Conservation (phyloP, 2,329 filamentous ascomycete genomes). For the Diplodia seriata region DNA sequence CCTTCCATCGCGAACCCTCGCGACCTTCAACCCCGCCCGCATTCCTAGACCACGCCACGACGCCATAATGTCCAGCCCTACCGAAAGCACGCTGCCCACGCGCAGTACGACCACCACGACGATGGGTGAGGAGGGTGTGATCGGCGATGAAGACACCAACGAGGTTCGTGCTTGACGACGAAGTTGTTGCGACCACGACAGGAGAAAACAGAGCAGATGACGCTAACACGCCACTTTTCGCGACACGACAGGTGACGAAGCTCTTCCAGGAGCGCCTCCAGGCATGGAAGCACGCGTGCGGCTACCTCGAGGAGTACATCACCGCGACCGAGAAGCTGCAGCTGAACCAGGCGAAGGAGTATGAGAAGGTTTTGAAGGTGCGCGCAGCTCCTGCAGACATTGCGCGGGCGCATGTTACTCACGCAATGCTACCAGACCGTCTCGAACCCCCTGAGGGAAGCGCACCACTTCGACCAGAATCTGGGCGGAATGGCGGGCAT, state of each 20-base stretch:
- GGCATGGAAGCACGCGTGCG: constrained; percentile 95
- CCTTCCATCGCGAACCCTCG: neutral
- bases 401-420: neutral
- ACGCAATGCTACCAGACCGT: constrained; percentile 67
- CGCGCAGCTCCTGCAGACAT: constrained; percentile 27
- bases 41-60: constrained; percentile 4
- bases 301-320: constrained; percentile 90
- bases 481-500: constrained; percentile 87
- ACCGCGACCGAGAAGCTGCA: constrained; percentile 84
- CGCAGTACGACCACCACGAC: constrained; percentile 41
- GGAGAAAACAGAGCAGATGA: neutral
- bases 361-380: constrained; percentile 91
- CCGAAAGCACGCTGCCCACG: constrained; percentile 42
- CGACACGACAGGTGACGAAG: constrained; percentile 48
- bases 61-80: constrained; percentile 43
- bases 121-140: constrained; percentile 53
- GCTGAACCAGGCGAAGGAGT: constrained; percentile 86
- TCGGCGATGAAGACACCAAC: constrained; percentile 58
- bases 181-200: neutral
- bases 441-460: constrained; percentile 82
- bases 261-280: constrained; percentile 86
- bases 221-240: constrained; percentile 23
- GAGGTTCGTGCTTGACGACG: constrained; percentile 42
- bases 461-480: constrained; percentile 89
- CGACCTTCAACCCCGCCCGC: neutral